These are phyloP conservation scores for Pseudogymnoascus sp. DNA, from an alignment of 2,329 filamentous ascomycete species.

Conservation along the genomic window DNA sequence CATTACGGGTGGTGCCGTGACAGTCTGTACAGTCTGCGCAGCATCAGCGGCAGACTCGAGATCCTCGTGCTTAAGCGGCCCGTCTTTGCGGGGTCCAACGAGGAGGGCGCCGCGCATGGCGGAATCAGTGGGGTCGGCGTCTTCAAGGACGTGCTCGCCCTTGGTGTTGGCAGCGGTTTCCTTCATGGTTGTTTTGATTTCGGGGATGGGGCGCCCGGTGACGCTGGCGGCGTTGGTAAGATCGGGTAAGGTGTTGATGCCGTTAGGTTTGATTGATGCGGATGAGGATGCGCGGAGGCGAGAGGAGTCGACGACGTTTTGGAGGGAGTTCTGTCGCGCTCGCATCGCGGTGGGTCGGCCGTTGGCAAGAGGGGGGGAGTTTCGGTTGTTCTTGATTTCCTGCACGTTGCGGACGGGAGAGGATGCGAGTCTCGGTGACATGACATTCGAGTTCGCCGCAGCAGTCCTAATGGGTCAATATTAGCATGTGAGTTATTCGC, in stretches of 20 bases:
- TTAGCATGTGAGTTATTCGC: constrained; percentile 14
- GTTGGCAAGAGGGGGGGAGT: constrained; percentile 49
- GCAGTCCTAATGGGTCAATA: constrained; percentile 31
- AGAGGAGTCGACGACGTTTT: constrained; percentile 46
- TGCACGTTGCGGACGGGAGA: constrained; percentile 65
- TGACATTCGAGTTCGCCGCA: constrained; percentile 40
- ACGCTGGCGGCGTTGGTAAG: constrained; percentile 21
- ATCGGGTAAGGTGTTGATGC: constrained; percentile 31
- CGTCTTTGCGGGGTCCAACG: constrained; percentile 36
- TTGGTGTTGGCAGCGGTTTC: constrained; percentile 32
- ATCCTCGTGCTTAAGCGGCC: constrained; percentile 40
- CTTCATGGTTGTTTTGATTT: constrained; percentile 46
- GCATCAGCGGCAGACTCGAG: constrained; percentile 35
- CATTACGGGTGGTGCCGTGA: constrained; percentile 36
- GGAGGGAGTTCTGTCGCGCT: constrained; percentile 65
- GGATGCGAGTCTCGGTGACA: constrained; percentile 63
- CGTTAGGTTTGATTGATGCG: constrained; percentile 53
- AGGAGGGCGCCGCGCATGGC: constrained; percentile 22
- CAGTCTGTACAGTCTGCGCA: constrained; percentile 27
- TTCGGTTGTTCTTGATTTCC: constrained; percentile 45
- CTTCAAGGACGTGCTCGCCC: constrained; percentile 25
- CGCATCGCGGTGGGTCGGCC: constrained; percentile 60
- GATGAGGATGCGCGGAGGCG: constrained; percentile 50
- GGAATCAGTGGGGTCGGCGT: constrained; percentile 28
- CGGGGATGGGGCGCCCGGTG: constrained; percentile 30